A percentile compares a stretch with the other conserved stretches of the same genome.
Evolutionary conservation across 2,329 filamentous ascomycete genomes (phyloP).

Genomic region (Aspergillus tamarii): DNA sequence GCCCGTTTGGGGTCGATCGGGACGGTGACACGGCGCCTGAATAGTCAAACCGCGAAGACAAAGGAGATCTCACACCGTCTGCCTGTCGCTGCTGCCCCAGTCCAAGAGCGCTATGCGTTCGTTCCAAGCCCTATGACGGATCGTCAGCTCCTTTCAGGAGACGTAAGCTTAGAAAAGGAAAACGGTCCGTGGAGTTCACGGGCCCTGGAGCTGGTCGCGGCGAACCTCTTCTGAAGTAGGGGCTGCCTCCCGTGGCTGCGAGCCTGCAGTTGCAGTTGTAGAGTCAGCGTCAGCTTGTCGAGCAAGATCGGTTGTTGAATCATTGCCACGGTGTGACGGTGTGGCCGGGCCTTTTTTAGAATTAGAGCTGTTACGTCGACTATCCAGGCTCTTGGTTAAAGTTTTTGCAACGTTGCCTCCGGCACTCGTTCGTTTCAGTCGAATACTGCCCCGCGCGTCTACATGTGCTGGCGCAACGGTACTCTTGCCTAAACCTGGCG

Average conservation of each 20-base stretch:
- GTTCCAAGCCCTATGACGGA: slow-evolving; percentile 24
- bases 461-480: slow-evolving; percentile 88
- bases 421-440: slow-evolving; percentile 55
- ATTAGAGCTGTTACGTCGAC: slow-evolving; percentile 81
- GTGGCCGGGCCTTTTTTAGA: slow-evolving; percentile 69
- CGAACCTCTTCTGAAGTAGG: slow-evolving; percentile 53
- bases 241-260: slow-evolving; percentile 42
- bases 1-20: slow-evolving; percentile 29
- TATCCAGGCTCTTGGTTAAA: slow-evolving; percentile 85
- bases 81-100: not conserved
- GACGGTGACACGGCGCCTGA: slow-evolving; percentile 25
- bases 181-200: slow-evolving; percentile 35
- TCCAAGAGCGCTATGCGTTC: slow-evolving; percentile 12
- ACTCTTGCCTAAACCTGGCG: slow-evolving; percentile 85
- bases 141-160: slow-evolving; percentile 25
- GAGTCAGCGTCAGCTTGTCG: slow-evolving; percentile 41
- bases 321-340: slow-evolving; percentile 35
- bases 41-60: slow-evolving; percentile 20
- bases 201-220: slow-evolving; percentile 49
- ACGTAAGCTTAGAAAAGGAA: slow-evolving; percentile 13
- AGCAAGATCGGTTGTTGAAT: slow-evolving; percentile 40
- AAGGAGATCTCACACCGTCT: slow-evolving; percentile 18
- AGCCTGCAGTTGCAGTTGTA: slow-evolving; percentile 20
- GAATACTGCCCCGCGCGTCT: slow-evolving; percentile 74
- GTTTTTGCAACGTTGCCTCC: slow-evolving; percentile 77